phyloP scores from a whole-genome alignment of 2,329 filamentous ascomycete species.

The Cercospora zeina region DNA sequence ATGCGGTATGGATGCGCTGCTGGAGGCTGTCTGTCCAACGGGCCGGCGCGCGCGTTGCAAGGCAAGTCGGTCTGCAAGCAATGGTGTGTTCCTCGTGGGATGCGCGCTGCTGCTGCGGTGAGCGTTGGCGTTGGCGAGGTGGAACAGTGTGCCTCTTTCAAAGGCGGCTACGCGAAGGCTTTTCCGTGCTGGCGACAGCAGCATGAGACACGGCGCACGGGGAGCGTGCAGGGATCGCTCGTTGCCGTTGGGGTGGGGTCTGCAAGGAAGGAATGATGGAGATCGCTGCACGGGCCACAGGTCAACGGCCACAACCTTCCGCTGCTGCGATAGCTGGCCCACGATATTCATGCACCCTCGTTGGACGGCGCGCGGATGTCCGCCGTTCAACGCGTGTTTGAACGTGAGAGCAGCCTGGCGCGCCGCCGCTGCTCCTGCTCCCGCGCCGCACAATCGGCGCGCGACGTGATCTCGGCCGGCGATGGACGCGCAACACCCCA shows the following conservation, averaged over 20 bases:
- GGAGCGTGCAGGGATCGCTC: conserved; percentile 9
- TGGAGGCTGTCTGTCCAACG: not conserved
- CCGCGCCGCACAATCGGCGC: not conserved
- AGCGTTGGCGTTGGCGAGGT: conserved; percentile 2
- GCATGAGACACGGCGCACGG: conserved; percentile 13
- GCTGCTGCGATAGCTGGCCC: conserved; percentile 3
- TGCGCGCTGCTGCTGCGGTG: conserved; percentile 1
- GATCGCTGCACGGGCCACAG: conserved; percentile 2
- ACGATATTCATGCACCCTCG: conserved; percentile 9
- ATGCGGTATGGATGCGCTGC: not conserved
- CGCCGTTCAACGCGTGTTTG: conserved; percentile 14
- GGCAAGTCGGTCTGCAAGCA: conserved; percentile 4
- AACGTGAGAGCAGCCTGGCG: not conserved
- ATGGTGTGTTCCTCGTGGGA: not conserved
- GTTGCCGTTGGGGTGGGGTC: conserved; percentile 8
- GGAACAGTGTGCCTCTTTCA: conserved; percentile 3
- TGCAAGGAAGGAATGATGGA: conserved; percentile 11
- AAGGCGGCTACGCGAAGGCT: conserved; percentile 14
- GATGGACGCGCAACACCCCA: not conserved
- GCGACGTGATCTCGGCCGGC: conserved; percentile 1
- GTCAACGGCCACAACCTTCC: not conserved
- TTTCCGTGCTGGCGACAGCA: conserved; percentile 9
- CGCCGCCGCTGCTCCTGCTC: not conserved
- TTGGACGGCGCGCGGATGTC: not conserved
- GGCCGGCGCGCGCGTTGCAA: conserved; percentile 10